These are phyloP conservation scores for Fusarium ambrosium DNA, from an alignment of 2,329 filamentous ascomycete species.

Conservation along the genomic window DNA sequence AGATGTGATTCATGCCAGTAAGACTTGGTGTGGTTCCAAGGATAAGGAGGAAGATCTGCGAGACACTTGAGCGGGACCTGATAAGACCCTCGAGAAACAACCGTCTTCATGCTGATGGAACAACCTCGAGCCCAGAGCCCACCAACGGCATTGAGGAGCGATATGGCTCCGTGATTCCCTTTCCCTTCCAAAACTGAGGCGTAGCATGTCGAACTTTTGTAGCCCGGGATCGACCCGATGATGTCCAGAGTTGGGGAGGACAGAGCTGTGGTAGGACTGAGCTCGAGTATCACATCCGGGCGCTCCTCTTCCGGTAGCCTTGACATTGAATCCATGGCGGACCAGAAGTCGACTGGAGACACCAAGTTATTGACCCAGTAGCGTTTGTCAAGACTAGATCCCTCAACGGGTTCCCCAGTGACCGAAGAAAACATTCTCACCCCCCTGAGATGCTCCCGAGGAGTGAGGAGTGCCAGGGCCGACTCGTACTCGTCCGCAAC, in stretches of 20 bases:
- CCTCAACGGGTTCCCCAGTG: conserved; percentile 46
- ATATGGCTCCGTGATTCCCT: conserved; percentile 30
- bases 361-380: conserved; percentile 65
- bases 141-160: conserved; percentile 52
- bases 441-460: conserved; percentile 14
- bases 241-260: conserved; percentile 55
- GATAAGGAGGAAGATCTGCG: conserved; percentile 63
- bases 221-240: conserved; percentile 35
- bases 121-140: conserved; percentile 55
- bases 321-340: conserved; percentile 56
- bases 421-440: conserved; percentile 60
- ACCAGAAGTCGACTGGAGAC: conserved; percentile 59
- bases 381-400: conserved; percentile 45
- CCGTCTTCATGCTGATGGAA: conserved; percentile 49
- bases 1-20: conserved; percentile 69
- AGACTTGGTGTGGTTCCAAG: conserved; percentile 66
- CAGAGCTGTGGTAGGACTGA: conserved; percentile 57
- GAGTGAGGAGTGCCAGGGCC: conserved; percentile 44
- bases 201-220: conserved; percentile 38
- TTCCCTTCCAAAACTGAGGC: conserved; percentile 48
- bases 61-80: conserved; percentile 52
- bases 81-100: conserved; percentile 40
- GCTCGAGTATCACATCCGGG: conserved; percentile 56
- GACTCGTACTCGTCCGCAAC: conserved; percentile 54
- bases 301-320: conserved; percentile 39